phyloP scores from a whole-genome alignment of 1,139 yeast genomes.

The Pichia sp. region DNA sequence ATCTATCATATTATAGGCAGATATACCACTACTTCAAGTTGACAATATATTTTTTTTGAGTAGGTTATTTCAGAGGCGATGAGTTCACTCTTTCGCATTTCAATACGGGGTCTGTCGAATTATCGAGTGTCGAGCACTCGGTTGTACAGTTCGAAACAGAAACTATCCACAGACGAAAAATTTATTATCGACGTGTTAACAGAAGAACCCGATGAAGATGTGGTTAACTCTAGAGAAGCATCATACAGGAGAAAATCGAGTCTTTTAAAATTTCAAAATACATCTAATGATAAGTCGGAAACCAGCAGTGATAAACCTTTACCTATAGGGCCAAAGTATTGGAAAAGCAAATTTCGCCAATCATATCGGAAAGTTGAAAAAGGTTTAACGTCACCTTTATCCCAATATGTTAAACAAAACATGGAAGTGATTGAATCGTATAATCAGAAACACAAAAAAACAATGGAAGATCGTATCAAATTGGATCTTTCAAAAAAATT shows the following conservation, averaged over 20 bases:
- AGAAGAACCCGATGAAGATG: slow-evolving; percentile 10
- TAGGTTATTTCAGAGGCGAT: too few relatives aligned
- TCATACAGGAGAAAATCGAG: slow-evolving; percentile 3
- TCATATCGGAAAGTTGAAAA: slow-evolving; percentile 15
- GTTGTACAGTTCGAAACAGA: not conserved
- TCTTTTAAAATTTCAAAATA: not conserved
- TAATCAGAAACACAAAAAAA: slow-evolving; percentile 13
- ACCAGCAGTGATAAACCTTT: not conserved
- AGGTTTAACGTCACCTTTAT: slow-evolving; percentile 14
- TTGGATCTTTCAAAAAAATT: slow-evolving; percentile 12
- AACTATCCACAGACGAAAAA: slow-evolving; percentile 11
- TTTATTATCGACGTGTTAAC: slow-evolving; percentile 4
- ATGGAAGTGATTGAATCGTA: slow-evolving; percentile 19
- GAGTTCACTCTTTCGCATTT: too few relatives aligned
- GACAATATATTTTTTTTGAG: too few relatives aligned
- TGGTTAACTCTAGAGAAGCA: not conserved
- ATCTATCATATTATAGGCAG: too few relatives aligned
- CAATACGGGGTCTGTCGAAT: too few relatives aligned
- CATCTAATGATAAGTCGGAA: too few relatives aligned
- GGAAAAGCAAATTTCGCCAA: slow-evolving; percentile 15
- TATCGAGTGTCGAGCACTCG: too few relatives aligned
- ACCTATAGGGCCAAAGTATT: slow-evolving; percentile 14
- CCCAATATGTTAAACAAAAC: slow-evolving; percentile 15
- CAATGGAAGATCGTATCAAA: slow-evolving; percentile 17
- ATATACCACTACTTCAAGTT: too few relatives aligned